Evolutionary conservation across 495 filamentous ascomycete species (phyloP).

Genomic region (Viridothelium virens): DNA sequence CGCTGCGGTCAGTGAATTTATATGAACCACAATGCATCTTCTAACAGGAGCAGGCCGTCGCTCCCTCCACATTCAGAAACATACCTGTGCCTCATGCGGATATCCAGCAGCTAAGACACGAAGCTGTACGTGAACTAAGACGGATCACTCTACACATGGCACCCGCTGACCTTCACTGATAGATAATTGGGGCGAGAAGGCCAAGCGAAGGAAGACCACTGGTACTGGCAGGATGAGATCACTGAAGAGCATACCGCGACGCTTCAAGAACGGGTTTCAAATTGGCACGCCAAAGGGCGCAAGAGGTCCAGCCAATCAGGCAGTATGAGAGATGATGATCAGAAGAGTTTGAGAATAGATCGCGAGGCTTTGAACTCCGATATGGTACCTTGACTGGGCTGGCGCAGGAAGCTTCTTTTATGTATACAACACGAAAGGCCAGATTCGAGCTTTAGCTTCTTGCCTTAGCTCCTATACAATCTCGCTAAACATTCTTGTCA

Average conservation of each 20-base stretch:
- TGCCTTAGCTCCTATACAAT: too few relatives aligned
- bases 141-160: conserved; percentile 10
- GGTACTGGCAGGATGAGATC: conserved; percentile 89
- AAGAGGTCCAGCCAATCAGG: conserved; percentile 46
- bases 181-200: conserved; percentile 99
- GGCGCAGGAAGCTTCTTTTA: conserved; percentile 3
- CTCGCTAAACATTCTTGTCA: neutral
- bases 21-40: conserved; percentile 22
- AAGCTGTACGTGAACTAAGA: conserved; percentile 75
- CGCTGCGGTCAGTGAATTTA: conserved; percentile 67
- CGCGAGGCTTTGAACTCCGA: neutral
- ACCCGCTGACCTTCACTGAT: conserved; percentile 22
- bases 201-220: conserved; percentile 98
- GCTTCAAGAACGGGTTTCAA: conserved; percentile 96
- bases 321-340: neutral
- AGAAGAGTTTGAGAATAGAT: neutral
- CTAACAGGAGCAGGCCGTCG: conserved; percentile 60
- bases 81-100: conserved; percentile 93
- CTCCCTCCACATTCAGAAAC: conserved; percentile 98
- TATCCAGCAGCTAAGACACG: conserved; percentile 94
- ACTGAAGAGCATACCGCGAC: conserved; percentile 80
- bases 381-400: neutral
- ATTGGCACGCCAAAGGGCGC: conserved; percentile 79
- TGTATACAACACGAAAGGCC: conserved; percentile 1
- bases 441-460: neutral